These are phyloP conservation scores for Wickerhamiella cacticola DNA, from an alignment of 805 yeast species.

Conservation along the genomic window DNA sequence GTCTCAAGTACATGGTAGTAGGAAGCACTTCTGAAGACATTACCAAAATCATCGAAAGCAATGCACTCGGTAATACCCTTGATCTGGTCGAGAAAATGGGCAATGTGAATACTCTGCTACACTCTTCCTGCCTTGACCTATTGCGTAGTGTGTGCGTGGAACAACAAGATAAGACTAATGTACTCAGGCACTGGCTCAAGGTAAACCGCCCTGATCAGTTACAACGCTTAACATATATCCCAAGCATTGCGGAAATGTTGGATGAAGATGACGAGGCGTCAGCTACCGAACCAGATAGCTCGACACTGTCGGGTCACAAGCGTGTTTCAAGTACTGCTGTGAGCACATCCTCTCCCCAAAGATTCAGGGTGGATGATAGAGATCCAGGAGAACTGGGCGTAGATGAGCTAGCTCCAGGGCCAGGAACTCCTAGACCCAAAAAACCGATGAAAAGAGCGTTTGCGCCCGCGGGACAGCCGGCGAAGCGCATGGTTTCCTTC, in stretches of 20 bases:
- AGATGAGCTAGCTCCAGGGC: slow-evolving; percentile 4
- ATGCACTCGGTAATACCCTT: slow-evolving; percentile 41
- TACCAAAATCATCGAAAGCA: slow-evolving; percentile 43
- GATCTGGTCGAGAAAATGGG: slow-evolving; percentile 38
- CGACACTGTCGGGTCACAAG: background rate
- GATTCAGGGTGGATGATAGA: background rate
- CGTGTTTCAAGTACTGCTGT: background rate
- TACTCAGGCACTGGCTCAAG: slow-evolving; percentile 6
- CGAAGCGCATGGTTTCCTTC: slow-evolving; percentile 6
- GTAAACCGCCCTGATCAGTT: background rate
- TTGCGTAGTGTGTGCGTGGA: slow-evolving; percentile 13
- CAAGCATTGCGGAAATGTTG: background rate
- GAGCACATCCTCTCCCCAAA: background rate
- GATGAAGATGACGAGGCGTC: background rate
- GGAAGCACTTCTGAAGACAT: slow-evolving; percentile 53
- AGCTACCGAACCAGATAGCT: background rate
- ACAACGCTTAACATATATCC: background rate
- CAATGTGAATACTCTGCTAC: slow-evolving; percentile 48
- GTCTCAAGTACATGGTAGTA: slow-evolving; percentile 46
- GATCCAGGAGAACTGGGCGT: background rate
- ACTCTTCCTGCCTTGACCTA: slow-evolving; percentile 65
- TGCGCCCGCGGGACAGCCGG: slow-evolving; percentile 2
- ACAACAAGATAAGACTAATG: background rate
- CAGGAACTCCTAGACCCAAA: slow-evolving; percentile 11
- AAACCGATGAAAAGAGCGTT: slow-evolving; percentile 6